These are phyloP conservation scores for Herpetospermum pedunculosum DNA, from an alignment of 306 rosid genomes.

Conservation along the genomic window DNA sequence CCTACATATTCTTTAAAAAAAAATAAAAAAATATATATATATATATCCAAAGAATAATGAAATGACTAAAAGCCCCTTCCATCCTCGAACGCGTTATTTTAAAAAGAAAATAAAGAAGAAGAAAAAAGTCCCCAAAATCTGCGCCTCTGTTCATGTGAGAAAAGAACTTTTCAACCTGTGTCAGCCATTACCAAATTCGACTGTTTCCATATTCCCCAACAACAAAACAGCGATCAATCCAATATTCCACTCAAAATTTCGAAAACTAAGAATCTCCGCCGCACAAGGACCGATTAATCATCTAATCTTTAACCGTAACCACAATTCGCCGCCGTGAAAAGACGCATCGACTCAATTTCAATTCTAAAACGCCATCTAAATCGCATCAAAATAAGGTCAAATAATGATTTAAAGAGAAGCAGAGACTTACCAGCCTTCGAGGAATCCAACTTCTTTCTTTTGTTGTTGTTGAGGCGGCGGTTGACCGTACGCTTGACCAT, in stretches of 20 bases:
- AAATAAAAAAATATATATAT: no score
- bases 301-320: not conserved
- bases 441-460: conserved; percentile 22
- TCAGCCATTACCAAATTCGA: not conserved
- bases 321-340: not conserved
- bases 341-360: not conserved
- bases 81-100: not conserved
- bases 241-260: not conserved
- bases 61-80: not conserved
- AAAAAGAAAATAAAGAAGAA: not conserved
- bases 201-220: not conserved
- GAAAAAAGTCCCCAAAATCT: not conserved
- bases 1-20: no score
- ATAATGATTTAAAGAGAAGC: no score
- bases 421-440: conserved; percentile 67
- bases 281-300: not conserved
- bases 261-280: not conserved
- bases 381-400: no score
- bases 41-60: not conserved
- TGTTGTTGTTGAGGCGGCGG: conserved; percentile 50
- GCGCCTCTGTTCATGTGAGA: not conserved
- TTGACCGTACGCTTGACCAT: conserved; percentile 73
- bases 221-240: not conserved
- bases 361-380: not conserved
- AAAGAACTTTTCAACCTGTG: not conserved